phyloP scores from a whole-genome alignment of 768 basidiomycete species.

The Pilatotrama ljubarskyi region DNA sequence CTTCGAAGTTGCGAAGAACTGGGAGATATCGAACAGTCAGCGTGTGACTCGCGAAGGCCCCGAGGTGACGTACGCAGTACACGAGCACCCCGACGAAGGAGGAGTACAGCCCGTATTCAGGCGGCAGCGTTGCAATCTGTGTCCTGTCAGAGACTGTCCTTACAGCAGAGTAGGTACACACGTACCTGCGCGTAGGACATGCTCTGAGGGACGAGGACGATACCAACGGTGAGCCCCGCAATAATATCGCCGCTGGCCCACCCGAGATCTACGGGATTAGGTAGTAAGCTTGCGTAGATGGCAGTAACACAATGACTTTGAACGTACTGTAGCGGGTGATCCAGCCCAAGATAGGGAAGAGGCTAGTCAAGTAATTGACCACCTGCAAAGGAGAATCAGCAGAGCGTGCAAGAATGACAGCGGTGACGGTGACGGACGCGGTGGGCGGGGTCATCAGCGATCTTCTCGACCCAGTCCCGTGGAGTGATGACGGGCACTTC shows the following conservation, averaged over 20 bases:
- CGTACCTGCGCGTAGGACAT: slow-evolving; percentile 81
- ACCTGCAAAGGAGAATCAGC: slow-evolving; percentile 42
- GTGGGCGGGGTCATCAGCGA: slow-evolving; percentile 44
- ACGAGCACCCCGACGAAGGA: slow-evolving; percentile 84
- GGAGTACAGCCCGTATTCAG: slow-evolving; percentile 91
- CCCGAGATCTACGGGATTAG: slow-evolving; percentile 38
- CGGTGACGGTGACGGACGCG: slow-evolving; percentile 10
- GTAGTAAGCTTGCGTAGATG: not conserved
- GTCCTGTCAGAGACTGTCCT: not conserved
- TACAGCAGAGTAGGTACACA: not conserved
- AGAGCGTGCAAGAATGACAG: not conserved
- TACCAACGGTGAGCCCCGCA: slow-evolving; percentile 89
- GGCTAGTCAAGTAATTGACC: slow-evolving; percentile 57
- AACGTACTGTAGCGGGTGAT: slow-evolving; percentile 78
- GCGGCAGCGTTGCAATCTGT: slow-evolving; percentile 77
- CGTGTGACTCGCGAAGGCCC: not conserved
- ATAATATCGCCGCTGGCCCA: slow-evolving; percentile 89
- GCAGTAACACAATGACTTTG: too few relatives aligned
- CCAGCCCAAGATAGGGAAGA: slow-evolving; percentile 90
- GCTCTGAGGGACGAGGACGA: slow-evolving; percentile 90
- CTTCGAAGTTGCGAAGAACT: slow-evolving; percentile 96
- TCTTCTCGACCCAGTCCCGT: slow-evolving; percentile 48
- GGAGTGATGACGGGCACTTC: slow-evolving; percentile 58
- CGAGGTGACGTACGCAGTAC: slow-evolving; percentile 62
- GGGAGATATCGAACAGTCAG: not conserved